Evolutionary conservation across 257 asterid genomes (phyloP).

Genomic region (Solanum piurae): DNA sequence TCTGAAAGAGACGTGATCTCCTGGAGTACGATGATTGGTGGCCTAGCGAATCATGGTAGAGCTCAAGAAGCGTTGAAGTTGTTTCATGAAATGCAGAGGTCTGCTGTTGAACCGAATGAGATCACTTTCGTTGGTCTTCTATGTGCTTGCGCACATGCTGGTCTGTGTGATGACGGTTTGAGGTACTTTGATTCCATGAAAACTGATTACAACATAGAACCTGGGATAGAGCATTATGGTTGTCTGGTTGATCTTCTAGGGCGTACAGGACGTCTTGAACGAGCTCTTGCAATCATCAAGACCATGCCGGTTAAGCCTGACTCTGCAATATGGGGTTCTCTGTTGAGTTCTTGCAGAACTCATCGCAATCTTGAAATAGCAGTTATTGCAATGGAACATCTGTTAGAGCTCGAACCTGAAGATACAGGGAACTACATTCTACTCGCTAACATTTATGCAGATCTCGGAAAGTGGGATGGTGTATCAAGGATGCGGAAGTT

Average conservation of each 20-base stretch:
- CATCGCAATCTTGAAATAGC: constrained; percentile 54
- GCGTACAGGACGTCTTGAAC: constrained; percentile 51
- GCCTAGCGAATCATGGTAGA: constrained; percentile 67
- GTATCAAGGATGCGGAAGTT: constrained; percentile 48
- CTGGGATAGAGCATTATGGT: constrained; percentile 12
- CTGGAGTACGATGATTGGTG: constrained; percentile 72
- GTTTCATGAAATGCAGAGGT: constrained; percentile 43
- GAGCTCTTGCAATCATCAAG: constrained; percentile 37
- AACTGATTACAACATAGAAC: constrained; percentile 29
- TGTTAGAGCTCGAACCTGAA: constrained; percentile 55
- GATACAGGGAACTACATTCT: constrained; percentile 55
- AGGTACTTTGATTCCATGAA: constrained; percentile 50
- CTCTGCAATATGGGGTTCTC: constrained; percentile 77
- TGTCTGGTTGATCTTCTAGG: constrained; percentile 23
- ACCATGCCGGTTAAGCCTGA: constrained; percentile 57
- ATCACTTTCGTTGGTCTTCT: constrained; percentile 64
- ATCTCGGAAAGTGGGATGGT: constrained; percentile 65
- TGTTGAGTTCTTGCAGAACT: constrained; percentile 62
- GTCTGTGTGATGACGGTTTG: constrained; percentile 47
- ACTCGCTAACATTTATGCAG: constrained; percentile 71
- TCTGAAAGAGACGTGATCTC: constrained; percentile 49
- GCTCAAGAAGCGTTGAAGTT: constrained; percentile 51
- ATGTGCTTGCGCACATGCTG: constrained; percentile 80
- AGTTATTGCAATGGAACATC: constrained; percentile 40
- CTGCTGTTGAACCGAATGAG: constrained; percentile 45